Conservation (phyloP, 768 basidiomycete species). For the Wakefieldia striispora region DNA sequence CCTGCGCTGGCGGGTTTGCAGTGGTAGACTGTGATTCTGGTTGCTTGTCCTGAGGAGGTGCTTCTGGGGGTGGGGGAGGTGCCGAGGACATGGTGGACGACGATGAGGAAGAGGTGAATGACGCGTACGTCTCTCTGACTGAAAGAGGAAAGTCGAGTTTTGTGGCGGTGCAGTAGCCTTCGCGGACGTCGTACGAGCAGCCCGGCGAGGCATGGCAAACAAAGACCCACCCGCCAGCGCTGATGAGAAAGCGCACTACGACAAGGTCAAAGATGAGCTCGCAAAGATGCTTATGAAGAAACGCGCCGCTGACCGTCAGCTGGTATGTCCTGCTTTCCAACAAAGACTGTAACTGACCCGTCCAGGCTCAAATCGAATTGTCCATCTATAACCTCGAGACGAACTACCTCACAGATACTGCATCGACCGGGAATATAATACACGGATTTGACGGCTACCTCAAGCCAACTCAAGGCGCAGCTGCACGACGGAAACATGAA, state of each 20-base stretch:
- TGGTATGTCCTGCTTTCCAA: constrained; percentile 45
- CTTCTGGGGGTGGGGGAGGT: constrained; percentile 48
- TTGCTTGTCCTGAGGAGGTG: constrained; percentile 48
- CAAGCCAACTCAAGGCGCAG: constrained; percentile 59
- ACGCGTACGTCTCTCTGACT: constrained; percentile 28
- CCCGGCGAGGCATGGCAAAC: constrained; percentile 31
- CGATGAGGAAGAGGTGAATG: constrained; percentile 4
- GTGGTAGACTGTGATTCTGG: constrained; percentile 39
- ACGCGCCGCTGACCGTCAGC: constrained; percentile 69
- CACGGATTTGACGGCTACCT: constrained; percentile 86
- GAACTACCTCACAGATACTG: constrained; percentile 74
- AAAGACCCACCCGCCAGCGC: constrained; percentile 43
- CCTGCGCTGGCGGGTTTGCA: constrained; percentile 32
- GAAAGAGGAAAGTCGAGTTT: constrained; percentile 22
- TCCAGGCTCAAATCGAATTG: constrained; percentile 71
- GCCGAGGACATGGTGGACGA: constrained; percentile 50
- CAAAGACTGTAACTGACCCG: background rate
- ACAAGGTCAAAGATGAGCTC: constrained; percentile 71
- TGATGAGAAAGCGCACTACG: constrained; percentile 74
- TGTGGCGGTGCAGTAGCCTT: constrained; percentile 1
- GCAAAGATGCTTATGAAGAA: constrained; percentile 73
- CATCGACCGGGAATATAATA: constrained; percentile 83
- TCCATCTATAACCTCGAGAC: constrained; percentile 79
- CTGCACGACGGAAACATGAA: constrained; percentile 64
- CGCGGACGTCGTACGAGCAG: background rate